phyloP scores from a whole-genome alignment of 2,329 filamentous ascomycete species.

The Pezicula radicicola region DNA sequence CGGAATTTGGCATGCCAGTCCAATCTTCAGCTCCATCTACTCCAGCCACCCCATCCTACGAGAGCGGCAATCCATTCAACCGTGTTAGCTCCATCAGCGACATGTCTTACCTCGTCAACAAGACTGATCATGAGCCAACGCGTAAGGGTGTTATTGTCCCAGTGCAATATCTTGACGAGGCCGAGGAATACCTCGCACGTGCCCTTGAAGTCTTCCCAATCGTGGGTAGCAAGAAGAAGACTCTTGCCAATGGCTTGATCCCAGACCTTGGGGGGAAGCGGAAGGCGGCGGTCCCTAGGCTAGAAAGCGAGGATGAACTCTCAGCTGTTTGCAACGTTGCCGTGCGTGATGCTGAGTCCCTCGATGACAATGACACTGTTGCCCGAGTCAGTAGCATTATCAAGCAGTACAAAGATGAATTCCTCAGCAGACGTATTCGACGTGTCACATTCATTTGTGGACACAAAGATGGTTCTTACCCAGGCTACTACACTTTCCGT shows the following conservation, averaged over 20 bases:
- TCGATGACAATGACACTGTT: conserved; percentile 78
- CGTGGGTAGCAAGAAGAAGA: conserved; percentile 51
- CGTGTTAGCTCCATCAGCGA: conserved; percentile 94
- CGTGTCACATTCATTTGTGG: conserved; percentile 96
- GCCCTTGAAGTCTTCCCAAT: conserved; percentile 80
- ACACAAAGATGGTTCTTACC: conserved; percentile 89
- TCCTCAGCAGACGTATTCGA: conserved; percentile 77
- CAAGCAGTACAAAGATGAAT: conserved; percentile 77
- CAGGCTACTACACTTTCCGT: conserved; percentile 97
- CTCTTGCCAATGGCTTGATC: conserved; percentile 55
- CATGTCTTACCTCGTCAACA: conserved; percentile 81
- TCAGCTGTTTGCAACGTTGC: conserved; percentile 92
- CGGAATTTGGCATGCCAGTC: conserved; percentile 81
- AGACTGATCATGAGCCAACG: conserved; percentile 71
- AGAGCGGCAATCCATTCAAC: conserved; percentile 64
- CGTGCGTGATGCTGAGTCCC: conserved; percentile 80
- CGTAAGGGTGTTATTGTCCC: conserved; percentile 94
- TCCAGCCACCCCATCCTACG: conserved; percentile 68
- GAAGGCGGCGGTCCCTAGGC: conserved; percentile 49
- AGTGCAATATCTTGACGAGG: conserved; percentile 90
- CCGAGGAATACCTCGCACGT: conserved; percentile 79
- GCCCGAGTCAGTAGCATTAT: conserved; percentile 73
- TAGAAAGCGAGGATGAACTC: conserved; percentile 70
- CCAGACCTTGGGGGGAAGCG: conserved; percentile 74
- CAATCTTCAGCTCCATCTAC: conserved; percentile 80